A percentile compares a stretch with the other conserved stretches of the same genome.
phyloP scores from a whole-genome alignment of 192 early-diverging fungal species.

The Obelidium mucronatum region DNA sequence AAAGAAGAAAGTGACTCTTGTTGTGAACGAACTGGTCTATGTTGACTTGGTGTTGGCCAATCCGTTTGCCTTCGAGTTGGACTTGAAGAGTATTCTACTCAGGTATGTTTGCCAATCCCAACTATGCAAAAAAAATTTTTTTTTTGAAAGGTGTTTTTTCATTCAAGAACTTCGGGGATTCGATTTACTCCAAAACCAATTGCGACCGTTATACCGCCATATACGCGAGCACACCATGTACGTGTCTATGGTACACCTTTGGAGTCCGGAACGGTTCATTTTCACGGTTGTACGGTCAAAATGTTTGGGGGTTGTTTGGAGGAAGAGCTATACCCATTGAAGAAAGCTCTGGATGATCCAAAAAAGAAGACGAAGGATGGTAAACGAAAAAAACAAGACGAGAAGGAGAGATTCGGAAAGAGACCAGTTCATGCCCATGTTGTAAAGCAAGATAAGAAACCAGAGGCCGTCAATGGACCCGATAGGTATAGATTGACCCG shows the following conservation, averaged over 20 bases:
- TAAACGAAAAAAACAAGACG: slow-evolving; percentile 47
- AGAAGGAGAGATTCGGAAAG: slow-evolving; percentile 52
- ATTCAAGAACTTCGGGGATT: slow-evolving; percentile 64
- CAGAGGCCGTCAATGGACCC: not conserved
- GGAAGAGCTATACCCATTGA: slow-evolving; percentile 60
- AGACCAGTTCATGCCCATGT: slow-evolving; percentile 1
- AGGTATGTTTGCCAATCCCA: not conserved
- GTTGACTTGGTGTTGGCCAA: slow-evolving; percentile 78
- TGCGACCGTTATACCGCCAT: slow-evolving; percentile 72
- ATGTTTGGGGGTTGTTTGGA: slow-evolving; percentile 75
- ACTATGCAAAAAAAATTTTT: not conserved
- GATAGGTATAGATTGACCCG: not conserved
- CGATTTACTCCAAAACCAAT: slow-evolving; percentile 64
- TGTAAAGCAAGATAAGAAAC: not conserved
- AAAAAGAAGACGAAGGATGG: slow-evolving; percentile 64
- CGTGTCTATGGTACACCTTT: slow-evolving; percentile 71
- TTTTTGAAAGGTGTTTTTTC: no score
- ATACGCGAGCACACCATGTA: slow-evolving; percentile 62
- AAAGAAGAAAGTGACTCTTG: slow-evolving; percentile 61
- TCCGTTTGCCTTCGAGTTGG: slow-evolving; percentile 82
- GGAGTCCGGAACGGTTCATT: slow-evolving; percentile 62
- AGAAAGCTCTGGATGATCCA: slow-evolving; percentile 59
- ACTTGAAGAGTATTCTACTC: slow-evolving; percentile 67
- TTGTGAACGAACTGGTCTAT: slow-evolving; percentile 70
- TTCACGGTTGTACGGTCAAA: slow-evolving; percentile 70